Evolutionary conservation across 139 green algal genomes (phyloP).

Genomic region (Chlorella sp.): DNA sequence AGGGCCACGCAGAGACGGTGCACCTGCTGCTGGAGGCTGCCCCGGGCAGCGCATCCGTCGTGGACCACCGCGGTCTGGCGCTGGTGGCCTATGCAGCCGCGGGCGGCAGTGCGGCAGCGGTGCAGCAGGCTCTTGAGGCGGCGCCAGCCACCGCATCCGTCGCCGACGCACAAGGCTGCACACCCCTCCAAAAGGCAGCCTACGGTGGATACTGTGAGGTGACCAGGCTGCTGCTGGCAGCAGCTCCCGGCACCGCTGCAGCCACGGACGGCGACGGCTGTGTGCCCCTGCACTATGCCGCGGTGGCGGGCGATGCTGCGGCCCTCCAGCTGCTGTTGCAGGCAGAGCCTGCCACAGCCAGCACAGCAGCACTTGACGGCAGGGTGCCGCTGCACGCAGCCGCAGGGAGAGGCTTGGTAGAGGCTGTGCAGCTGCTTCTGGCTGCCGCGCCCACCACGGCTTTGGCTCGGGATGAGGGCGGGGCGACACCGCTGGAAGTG

Average conservation of each 20-base stretch:
- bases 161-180: too few relatives aligned
- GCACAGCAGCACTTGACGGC: neutral
- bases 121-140: neutral
- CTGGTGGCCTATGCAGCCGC: neutral
- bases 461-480: neutral
- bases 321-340: neutral
- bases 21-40: neutral
- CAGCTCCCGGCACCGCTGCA: neutral
- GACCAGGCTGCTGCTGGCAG: neutral
- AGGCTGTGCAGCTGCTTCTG: neutral
- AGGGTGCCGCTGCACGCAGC: neutral
- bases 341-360: too few relatives aligned
- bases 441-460: too few relatives aligned
- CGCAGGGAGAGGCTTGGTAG: neutral
- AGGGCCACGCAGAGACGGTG: neutral
- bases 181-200: neutral
- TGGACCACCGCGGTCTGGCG: too few relatives aligned
- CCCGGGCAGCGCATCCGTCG: too few relatives aligned
- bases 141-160: too few relatives aligned
- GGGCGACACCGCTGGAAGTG: neutral
- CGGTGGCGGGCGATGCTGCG: too few relatives aligned
- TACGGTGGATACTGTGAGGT: neutral
- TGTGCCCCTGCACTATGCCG: neutral
- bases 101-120: too few relatives aligned
- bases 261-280: neutral